phyloP scores from a whole-genome alignment of 2,329 filamentous ascomycete genomes.

The Sclerotinia glacialis region DNA sequence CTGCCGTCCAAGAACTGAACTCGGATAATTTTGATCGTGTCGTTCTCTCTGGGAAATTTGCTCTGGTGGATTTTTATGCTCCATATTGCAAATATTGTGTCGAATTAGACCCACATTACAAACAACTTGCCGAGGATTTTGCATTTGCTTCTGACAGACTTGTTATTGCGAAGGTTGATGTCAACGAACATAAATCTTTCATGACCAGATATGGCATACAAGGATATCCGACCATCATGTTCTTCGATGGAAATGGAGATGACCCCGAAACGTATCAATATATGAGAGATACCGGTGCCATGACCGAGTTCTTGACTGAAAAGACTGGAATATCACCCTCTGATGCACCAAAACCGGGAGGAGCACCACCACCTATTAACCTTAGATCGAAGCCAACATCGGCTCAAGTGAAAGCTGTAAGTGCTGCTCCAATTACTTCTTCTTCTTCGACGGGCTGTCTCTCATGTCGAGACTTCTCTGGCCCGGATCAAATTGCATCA shows the following conservation, averaged over 20 bases:
- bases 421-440: constrained; percentile 28
- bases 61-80: constrained; percentile 96
- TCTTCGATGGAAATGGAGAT: constrained; percentile 54
- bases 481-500: constrained; percentile 72
- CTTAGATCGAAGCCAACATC: constrained; percentile 37
- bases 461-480: constrained; percentile 83
- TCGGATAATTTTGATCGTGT: constrained; percentile 86
- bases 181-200: constrained; percentile 75
- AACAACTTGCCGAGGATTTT: constrained; percentile 78
- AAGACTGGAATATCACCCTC: constrained; percentile 31
- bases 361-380: constrained; percentile 36
- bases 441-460: constrained; percentile 57
- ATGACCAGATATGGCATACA: constrained; percentile 61
- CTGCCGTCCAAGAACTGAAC: constrained; percentile 73
- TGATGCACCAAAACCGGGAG: constrained; percentile 29
- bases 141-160: constrained; percentile 66
- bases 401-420: constrained; percentile 50
- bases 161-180: constrained; percentile 89
- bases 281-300: constrained; percentile 25
- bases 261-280: constrained; percentile 30
- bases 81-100: constrained; percentile 98
- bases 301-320: constrained; percentile 34
- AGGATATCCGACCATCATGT: constrained; percentile 91
- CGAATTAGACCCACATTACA: constrained; percentile 82
- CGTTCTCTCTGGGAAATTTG: constrained; percentile 86